Base-by-base conservation (phyloP, 2,329 filamentous ascomycete genomes). In the Pleoardoris graminearum region DNA sequence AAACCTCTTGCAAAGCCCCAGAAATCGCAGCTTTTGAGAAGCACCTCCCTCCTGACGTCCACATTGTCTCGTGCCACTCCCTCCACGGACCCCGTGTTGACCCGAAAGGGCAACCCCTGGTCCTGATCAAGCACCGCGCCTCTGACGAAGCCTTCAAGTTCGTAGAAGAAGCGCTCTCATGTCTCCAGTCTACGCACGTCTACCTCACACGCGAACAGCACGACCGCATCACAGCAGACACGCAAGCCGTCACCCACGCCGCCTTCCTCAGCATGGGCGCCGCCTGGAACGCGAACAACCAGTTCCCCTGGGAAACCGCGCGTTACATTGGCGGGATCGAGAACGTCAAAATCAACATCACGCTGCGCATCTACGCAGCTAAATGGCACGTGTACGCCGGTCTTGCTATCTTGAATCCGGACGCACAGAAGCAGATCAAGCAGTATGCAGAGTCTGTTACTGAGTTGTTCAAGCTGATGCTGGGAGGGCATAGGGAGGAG, bases 371-470 rank as follows among this genome's bases (percentile, higher is more conserved):
- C 77, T 99, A 97, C 78, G 87, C 88, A 54, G 96, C 97, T 75
- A 99, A 97, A 75, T 99, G 95, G 95, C 95, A 99, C 78, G 94
- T 99, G 52, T 99, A 99, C 74, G 94, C 94, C 17, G 94, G 94
- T 0, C 86, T 99, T 7, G 94, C 95, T 10, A 99, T 99, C 68
- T 83, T 99, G 53, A 99, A 99, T 72, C 94, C 94, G 0, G 88
- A 91, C 53, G 94, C 94, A 3, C 89, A 89, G 72, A 83, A 88
- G 73, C 94, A 99, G 76, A 97, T 99, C 67, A 84, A 88, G 50
- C 92, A 97, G 78, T 99, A 97, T 73, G 93, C 94, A 8, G 82
- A 88, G 66, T 92, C 88, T 37, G 93, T 96, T 17, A 97, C 94
- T 0, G 91, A 95, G 66, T 80, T 99, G 17, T 99, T 91, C 80